Evolutionary conservation across 2,329 filamentous ascomycete genomes (phyloP), one percentile per base, ranked within the genome.

Genomic region (Coniochaeta sp.): DNA sequence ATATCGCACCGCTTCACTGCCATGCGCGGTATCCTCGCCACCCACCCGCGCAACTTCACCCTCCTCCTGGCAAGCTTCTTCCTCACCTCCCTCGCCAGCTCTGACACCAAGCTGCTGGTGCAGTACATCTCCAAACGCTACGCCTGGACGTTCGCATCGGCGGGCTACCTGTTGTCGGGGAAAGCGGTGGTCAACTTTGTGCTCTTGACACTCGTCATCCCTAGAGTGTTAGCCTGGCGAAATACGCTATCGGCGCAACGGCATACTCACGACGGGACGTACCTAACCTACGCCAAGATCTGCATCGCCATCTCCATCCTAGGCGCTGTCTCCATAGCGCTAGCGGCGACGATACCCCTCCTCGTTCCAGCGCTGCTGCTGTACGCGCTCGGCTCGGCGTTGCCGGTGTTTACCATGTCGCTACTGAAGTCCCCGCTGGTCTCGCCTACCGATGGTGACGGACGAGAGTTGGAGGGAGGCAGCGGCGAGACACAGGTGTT

Each of bases 51-150:
- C 6, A 77, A 75, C 58, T 67, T 75, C 31, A 61, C 62, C 2
- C 61, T 78, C 2, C 57, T 76, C 2, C 67, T 77, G 1, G 48
- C 66, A 47, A 70, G 70, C 57, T 74, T 76, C 58, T 66, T 77
- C 50, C 67, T 77, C 52, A 72, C 73, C 1, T 72, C 74, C 12
- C 66, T 77, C 14, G 75, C 74, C 6, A 76, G 72, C 59, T 74
- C 74, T 22, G 75, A 78, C 55, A 77, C 74, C 14, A 77, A 76
- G 52, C 66, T 78, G 0, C 64, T 77, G 6, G 66, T 74, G 2
- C 73, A 76, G 52, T 77, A 77, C 56, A 76, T 77, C 55, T 77
- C 75, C 0, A 75, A 69, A 54, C 66, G 74, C 1, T 77, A 76
- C 35, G 50, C 59, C 18, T 77, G 74, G 74, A 67, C 63, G 0